Evolutionary conservation across 352 stramenopile species (phyloP), one percentile per base, ranked within the genome.

Genomic region (Phytopythium delawarense): DNA sequence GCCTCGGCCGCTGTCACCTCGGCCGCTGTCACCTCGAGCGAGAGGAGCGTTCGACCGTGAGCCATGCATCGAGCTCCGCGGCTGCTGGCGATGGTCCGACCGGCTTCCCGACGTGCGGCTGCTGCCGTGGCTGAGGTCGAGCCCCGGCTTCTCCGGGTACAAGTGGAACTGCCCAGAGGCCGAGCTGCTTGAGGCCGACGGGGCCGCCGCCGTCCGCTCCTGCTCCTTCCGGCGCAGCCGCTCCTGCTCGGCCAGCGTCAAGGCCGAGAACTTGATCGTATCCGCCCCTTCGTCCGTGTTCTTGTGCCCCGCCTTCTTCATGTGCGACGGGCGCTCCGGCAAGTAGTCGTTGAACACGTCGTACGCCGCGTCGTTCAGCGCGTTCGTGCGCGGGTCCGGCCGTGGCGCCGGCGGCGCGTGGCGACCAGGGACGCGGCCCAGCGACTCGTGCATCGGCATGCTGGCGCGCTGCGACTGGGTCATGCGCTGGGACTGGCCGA

Each of bases 291-390:
- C 55, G 39, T 83, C 75, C 57, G 74, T 75, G 46, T 65, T 82
- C 21, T 72, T 65, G 40, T 75, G 71, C 1, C 57, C 63, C 8
- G 52, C 18, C 67, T 83, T 90, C 48, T 72, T 76, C 30, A 76
- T 57, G 20, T 78, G 75, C 12, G 78, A 75, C n/a, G 77, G 73
- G 6, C 70, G 81, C 23, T 75, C 64, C 2, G 74, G 77, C 61
- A 90, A 62, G 50, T 89, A 90, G 67, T 92, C 78, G 65, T 92
- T 90, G 55, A 92, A 92, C 20, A 76, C 77, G 18, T 89, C 83
- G 61, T 92, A 92, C 28, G 78, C 71, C 51, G 75, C 71, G 51
- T 70, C 49, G n/a, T 73, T 61, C 3, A 46, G 20, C 7, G 25
- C 40, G 51, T 63, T 65, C 40, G 44, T 56, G n/a, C 57, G 40